Evolutionary conservation across 352 stramenopile genomes (phyloP).

Genomic region (Globisporangium lucens): DNA sequence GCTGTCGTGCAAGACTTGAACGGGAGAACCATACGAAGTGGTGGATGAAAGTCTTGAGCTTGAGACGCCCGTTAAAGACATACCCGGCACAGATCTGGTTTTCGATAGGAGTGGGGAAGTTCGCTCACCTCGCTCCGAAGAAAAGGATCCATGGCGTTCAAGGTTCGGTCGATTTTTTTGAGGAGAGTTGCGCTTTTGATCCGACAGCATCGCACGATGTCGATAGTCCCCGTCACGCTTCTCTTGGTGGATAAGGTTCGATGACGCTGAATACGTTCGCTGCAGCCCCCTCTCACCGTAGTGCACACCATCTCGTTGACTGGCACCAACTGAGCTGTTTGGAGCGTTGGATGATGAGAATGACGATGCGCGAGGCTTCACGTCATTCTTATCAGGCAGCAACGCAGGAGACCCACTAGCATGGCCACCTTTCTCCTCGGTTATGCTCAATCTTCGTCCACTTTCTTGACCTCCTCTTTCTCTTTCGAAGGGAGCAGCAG

Average conservation of each 20-base stretch:
- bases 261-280: conserved; percentile 14
- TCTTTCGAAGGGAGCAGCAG: not conserved
- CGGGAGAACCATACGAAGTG: conserved; percentile 2
- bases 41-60: conserved; percentile 1
- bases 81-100: conserved; percentile 8
- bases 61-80: conserved; percentile 5
- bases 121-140: conserved; percentile 12
- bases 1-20: conserved; percentile 14
- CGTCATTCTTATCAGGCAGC: conserved; percentile 13
- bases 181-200: conserved; percentile 21
- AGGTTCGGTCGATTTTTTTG: conserved; percentile 26
- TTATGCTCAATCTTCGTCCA: conserved; percentile 12
- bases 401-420: conserved; percentile 19
- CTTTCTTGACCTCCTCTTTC: conserved; percentile 1
- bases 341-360: conserved; percentile 28
- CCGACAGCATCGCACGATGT: conserved; percentile 16
- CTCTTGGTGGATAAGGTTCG: conserved; percentile 11
- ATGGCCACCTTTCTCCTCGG: conserved; percentile 24
- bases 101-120: conserved; percentile 9
- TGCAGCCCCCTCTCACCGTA: conserved; percentile 4
- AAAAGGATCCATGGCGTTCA: conserved; percentile 52
- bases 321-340: not conserved
- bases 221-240: conserved; percentile 19
- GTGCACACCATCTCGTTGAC: conserved; percentile 1
- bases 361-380: conserved; percentile 36